These are phyloP conservation scores for Wilcoxina mikolae DNA, from an alignment of 495 filamentous ascomycete species.

Conservation along the genomic window DNA sequence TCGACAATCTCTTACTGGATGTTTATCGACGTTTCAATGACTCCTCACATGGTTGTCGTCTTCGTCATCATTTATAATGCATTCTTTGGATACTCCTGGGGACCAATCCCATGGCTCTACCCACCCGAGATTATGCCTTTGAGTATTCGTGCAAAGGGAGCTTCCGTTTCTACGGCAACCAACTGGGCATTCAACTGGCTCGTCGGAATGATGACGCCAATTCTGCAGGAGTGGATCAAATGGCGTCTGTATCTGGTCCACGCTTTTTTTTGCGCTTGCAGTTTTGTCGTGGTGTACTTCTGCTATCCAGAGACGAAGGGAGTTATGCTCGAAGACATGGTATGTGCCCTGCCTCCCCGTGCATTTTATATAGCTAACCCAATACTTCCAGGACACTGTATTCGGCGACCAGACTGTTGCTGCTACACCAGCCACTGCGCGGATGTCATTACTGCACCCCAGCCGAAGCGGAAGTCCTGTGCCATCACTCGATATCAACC, in stretches of 20 bases:
- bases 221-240: slow-evolving; percentile 75
- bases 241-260: slow-evolving; percentile 92
- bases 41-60: slow-evolving; percentile 71
- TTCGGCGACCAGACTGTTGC: slow-evolving; percentile 28
- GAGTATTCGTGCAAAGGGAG: slow-evolving; percentile 94
- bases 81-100: slow-evolving; percentile 97
- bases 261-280: slow-evolving; percentile 91
- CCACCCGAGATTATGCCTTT: slow-evolving; percentile 93
- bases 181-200: slow-evolving; percentile 99
- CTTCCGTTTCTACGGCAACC: slow-evolving; percentile 85
- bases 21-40: slow-evolving; percentile 61
- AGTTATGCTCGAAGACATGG: slow-evolving; percentile 92
- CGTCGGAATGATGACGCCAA: slow-evolving; percentile 84
- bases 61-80: slow-evolving; percentile 99
- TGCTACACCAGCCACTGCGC: slow-evolving; percentile 21
- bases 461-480: slow-evolving; percentile 45
- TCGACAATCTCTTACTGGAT: slow-evolving; percentile 91
- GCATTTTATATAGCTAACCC: slow-evolving; percentile 6
- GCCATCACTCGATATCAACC: slow-evolving; percentile 58
- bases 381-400: slow-evolving; percentile 11
- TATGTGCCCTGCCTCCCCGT: background rate
- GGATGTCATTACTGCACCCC: slow-evolving; percentile 18
- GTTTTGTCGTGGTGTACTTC: slow-evolving; percentile 94
- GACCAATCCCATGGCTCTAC: slow-evolving; percentile 94
- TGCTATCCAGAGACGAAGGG: slow-evolving; percentile 94